These are phyloP conservation scores for Anthostomella pinea DNA, from an alignment of 2,329 filamentous ascomycete genomes.

Conservation along the genomic window DNA sequence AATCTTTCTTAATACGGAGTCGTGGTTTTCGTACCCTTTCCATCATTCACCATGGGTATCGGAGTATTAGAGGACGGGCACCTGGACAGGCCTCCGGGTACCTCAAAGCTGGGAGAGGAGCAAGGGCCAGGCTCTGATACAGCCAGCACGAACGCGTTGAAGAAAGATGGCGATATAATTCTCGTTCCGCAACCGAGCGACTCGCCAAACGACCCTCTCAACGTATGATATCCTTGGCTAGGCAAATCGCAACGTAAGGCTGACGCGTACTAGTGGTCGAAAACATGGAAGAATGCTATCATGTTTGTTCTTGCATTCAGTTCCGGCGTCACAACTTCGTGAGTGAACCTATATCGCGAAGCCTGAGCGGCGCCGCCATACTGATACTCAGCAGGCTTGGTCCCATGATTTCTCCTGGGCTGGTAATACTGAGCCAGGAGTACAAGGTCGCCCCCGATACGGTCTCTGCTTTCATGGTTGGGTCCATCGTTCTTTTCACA, in stretches of 20 bases:
- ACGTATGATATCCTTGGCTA: conserved; percentile 11
- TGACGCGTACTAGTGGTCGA: conserved; percentile 20
- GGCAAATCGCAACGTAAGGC: background rate
- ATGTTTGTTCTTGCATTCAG: conserved; percentile 23
- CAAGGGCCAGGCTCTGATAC: background rate
- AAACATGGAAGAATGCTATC: conserved; percentile 18
- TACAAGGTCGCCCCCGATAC: conserved; percentile 17
- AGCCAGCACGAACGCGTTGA: conserved; percentile 18
- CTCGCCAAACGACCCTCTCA: conserved; percentile 24
- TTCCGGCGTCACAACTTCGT: conserved; percentile 23
- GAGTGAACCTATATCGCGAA: no score
- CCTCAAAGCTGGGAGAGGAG: conserved; percentile 21
- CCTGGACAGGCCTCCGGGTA: conserved; percentile 20
- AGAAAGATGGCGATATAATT: conserved; percentile 23
- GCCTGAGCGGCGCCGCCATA: no score
- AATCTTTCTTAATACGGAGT: conserved; percentile 9
- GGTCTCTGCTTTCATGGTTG: conserved; percentile 22
- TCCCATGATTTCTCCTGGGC: conserved; percentile 23
- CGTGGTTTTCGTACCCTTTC: conserved; percentile 6
- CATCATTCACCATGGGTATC: conserved; percentile 18
- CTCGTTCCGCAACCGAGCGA: conserved; percentile 25
- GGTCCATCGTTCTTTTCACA: conserved; percentile 23
- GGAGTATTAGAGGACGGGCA: conserved; percentile 19
- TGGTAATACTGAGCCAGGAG: conserved; percentile 19
- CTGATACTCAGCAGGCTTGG: conserved; percentile 15